Evolutionary conservation across 2,329 filamentous ascomycete species (phyloP).

Genomic region (Cadophora sp.): DNA sequence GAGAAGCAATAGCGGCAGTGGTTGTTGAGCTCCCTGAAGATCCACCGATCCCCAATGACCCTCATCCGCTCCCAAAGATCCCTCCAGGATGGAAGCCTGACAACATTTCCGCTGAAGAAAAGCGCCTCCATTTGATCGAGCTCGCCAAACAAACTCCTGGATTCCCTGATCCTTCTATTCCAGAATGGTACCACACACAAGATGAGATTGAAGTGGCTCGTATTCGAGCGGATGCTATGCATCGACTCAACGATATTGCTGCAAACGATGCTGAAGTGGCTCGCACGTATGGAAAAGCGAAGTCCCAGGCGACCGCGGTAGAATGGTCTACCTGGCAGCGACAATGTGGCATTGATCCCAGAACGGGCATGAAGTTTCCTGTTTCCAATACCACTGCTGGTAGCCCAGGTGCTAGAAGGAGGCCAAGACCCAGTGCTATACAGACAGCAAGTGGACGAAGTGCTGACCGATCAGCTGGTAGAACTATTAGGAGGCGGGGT

Average conservation of each 20-base stretch:
- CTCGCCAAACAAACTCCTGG: conserved; percentile 18
- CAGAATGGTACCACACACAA: conserved; percentile 34
- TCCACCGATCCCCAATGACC: conserved; percentile 12
- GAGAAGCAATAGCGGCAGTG: conserved; percentile 5
- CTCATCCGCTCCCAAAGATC: conserved; percentile 31
- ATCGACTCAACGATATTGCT: neutral
- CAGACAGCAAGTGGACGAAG: too few species aligned
- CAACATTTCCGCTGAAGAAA: conserved; percentile 29
- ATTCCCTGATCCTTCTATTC: conserved; percentile 24
- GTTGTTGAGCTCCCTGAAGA: conserved; percentile 6
- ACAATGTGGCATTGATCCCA: neutral
- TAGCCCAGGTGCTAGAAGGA: neutral
- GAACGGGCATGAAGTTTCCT: neutral
- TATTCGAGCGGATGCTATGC: neutral
- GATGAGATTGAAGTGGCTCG: conserved; percentile 26
- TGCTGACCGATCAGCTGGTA: too few species aligned
- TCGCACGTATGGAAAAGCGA: neutral
- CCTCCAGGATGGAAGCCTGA: conserved; percentile 30
- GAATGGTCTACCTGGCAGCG: neutral
- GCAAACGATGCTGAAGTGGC: neutral
- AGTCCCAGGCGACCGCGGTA: neutral
- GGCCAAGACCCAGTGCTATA: neutral
- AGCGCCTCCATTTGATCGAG: conserved; percentile 28
- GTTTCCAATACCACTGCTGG: neutral
- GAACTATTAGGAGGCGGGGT: too few species aligned